These are phyloP conservation scores for Talaromyces ruber DNA, from an alignment of 495 filamentous ascomycete species.

Conservation along the genomic window DNA sequence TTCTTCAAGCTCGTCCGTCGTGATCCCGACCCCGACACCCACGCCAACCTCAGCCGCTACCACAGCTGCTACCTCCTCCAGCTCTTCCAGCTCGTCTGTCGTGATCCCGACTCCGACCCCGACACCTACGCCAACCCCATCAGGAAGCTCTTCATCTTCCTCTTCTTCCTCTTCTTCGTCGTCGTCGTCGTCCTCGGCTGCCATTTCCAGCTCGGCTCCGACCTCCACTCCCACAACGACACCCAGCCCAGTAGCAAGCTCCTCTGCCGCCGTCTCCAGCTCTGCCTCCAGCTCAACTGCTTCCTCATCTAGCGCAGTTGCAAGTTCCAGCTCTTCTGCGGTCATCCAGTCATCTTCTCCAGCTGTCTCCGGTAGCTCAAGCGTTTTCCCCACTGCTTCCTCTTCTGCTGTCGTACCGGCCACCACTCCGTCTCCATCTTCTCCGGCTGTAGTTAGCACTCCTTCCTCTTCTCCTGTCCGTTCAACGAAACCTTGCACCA, in stretches of 20 bases:
- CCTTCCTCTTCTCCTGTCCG: not conserved
- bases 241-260: not conserved
- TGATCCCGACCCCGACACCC: too few relatives aligned
- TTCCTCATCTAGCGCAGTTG: conserved; percentile 1
- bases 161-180: not conserved
- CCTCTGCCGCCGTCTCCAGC: not conserved
- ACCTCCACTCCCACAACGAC: not conserved
- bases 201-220: not conserved
- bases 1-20: too few relatives aligned
- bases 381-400: not conserved
- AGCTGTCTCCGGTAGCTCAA: not conserved
- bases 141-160: not conserved
- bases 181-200: not conserved
- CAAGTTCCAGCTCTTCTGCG: not conserved
- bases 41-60: too few relatives aligned
- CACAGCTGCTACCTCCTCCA: not conserved
- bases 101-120: too few relatives aligned
- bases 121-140: not conserved
- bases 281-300: conserved; percentile 4
- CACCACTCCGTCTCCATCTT: not conserved
- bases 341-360: not conserved
- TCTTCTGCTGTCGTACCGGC: not conserved
- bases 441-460: not conserved
- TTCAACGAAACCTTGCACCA: not conserved
- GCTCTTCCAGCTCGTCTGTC: not conserved